Conservation (phyloP, 2,329 filamentous ascomycete genomes). For the Cyclaneusma minus region DNA sequence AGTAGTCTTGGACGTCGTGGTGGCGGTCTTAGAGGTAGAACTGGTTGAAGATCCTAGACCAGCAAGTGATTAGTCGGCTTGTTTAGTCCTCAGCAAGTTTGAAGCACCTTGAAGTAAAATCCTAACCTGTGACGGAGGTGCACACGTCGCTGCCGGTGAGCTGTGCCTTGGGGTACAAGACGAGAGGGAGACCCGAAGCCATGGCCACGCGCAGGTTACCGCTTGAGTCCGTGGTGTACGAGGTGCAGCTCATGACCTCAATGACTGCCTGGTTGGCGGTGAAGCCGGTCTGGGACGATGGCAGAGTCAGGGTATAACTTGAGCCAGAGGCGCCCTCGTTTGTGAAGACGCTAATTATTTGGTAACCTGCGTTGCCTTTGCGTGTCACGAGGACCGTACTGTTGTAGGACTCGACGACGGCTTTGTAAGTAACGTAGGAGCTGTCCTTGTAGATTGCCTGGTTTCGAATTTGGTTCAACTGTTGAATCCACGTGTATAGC, state of each 20-base stretch:
- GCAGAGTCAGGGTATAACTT: constrained; percentile 15
- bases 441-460: constrained; percentile 5
- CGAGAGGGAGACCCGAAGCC: constrained; percentile 22
- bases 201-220: constrained; percentile 26
- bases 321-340: constrained; percentile 20
- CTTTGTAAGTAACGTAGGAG: constrained; percentile 5
- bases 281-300: constrained; percentile 21
- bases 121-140: constrained; percentile 6
- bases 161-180: constrained; percentile 18
- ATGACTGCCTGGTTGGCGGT: constrained; percentile 17
- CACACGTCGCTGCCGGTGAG: constrained; percentile 22
- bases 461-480: constrained; percentile 8
- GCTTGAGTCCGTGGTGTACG: constrained; percentile 21
- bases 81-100: not conserved
- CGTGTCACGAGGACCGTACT: constrained; percentile 6
- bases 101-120: not conserved
- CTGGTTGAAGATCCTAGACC: constrained; percentile 1
- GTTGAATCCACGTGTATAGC: constrained; percentile 22
- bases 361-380: constrained; percentile 6
- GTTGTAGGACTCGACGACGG: constrained; percentile 6
- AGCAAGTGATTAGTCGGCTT: not conserved
- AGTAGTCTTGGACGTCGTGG: constrained; percentile 3
- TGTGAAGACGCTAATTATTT: constrained; percentile 18
- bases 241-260: constrained; percentile 26
- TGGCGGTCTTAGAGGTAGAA: constrained; percentile 1